Base-by-base conservation (phyloP, 352 stramenopile species). In the Phytophthora aleatoria region DNA sequence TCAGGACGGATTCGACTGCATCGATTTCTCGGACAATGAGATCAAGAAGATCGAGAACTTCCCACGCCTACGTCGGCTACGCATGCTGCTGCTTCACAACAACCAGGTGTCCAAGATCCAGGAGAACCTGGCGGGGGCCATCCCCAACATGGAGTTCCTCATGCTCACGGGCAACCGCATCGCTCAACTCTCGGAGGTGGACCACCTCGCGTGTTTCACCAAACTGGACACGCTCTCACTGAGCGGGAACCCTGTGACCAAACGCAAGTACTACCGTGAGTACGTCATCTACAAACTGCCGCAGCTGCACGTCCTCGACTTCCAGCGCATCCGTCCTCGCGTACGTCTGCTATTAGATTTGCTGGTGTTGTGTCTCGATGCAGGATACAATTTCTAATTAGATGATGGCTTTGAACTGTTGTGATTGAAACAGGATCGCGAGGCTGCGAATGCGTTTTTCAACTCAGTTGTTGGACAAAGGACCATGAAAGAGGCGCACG, bases 31-130 rank as follows among this genome's bases (percentile, higher is more conserved):
- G 62, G 94, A 98, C 73, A 98, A 98, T 68, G 92, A 98, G 66
- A 94, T 98, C 60, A 96, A 96, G 70, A 97, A 92, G 70, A 74
- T 98, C 1, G 94, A 98, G 73, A 98, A 98, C 80, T 98, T 98
- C 56, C 93, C 93, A 48, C 74, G 85, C 3, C 81, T 97, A 55
- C 78, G 78, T 33, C 81, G 93, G 13, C 74, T 98, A 47, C 91
- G 86, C n/a, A 97, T 94, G 79, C 69, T 98, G 58, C 72, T 98
- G 35, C 67, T 98, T 42, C 85, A 96, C 70, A 98, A 98, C 81
- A 98, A 98, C 67, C 77, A 96, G 73, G 89, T 98, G 56, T 69
- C 77, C 44, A 89, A 90, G 62, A 91, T 98, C 60, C 78, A 90
- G 53, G 81, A 90, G 16, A 81, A 80, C 35, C 62, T 97, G 27